Evolutionary conservation across 495 filamentous ascomycete species (phyloP).

Genomic region (Aspergillus diversus): DNA sequence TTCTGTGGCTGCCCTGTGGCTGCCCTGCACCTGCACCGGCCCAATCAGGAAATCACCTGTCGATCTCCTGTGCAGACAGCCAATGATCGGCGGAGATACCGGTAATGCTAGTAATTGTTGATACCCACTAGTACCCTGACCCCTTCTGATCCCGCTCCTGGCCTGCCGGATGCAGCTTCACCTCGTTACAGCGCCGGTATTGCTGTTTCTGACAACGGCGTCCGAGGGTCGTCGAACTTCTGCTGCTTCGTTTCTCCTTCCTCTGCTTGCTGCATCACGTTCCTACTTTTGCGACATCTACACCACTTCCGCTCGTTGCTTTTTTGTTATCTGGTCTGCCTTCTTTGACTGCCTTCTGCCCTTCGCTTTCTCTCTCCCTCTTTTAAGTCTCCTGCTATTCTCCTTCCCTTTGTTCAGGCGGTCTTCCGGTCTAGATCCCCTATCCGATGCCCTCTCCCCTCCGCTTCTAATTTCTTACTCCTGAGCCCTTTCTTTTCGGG

Average conservation of each 20-base stretch:
- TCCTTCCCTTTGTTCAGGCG: constrained; percentile 10
- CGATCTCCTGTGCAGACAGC: neutral
- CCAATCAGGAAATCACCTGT: constrained; percentile 3
- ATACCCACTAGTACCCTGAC: neutral
- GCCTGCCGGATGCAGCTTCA: constrained; percentile 22
- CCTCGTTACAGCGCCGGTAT: neutral
- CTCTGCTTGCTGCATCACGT: constrained; percentile 13
- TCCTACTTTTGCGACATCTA: constrained; percentile 14
- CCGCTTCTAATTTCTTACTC: constrained; percentile 29
- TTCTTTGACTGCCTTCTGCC: constrained; percentile 18
- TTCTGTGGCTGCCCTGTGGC: constrained; percentile 7
- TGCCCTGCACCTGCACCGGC: neutral
- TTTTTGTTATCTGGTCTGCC: constrained; percentile 15
- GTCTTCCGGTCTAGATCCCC: constrained; percentile 1
- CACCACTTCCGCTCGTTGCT: constrained; percentile 17
- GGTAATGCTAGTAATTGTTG: neutral
- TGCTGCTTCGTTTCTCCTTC: constrained; percentile 10
- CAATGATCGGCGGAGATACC: constrained; percentile 5
- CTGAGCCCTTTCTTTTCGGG: constrained; percentile 5
- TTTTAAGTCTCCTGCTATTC: constrained; percentile 16
- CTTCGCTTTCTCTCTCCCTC: constrained; percentile 19
- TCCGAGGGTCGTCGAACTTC: neutral
- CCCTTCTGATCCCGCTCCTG: neutral
- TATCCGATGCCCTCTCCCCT: constrained; percentile 26
- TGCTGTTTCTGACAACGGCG: no score